Conservation (phyloP, 75 land plant genomes). For the Pinus taeda region DNA sequence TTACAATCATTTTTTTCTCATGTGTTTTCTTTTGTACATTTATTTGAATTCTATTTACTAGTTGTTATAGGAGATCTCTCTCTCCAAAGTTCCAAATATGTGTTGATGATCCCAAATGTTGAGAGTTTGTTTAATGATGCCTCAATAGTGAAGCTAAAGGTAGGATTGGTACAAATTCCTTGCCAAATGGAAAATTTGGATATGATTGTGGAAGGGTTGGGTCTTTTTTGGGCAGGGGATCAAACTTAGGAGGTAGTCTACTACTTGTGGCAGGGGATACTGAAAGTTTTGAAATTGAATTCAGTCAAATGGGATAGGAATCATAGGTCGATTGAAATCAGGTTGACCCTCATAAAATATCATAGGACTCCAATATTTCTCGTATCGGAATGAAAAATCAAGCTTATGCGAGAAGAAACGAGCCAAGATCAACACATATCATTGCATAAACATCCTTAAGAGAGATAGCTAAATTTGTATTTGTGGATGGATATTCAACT, state of each 20-base stretch:
- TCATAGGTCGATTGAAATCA: slow-evolving; percentile 25
- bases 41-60: too few species aligned
- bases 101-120: too few species aligned
- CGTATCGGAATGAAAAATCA: slow-evolving; percentile 48
- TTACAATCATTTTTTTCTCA: not conserved
- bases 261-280: slow-evolving; percentile 47
- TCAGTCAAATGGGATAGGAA: slow-evolving; percentile 28
- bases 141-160: slow-evolving; percentile 68
- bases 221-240: slow-evolving; percentile 29
- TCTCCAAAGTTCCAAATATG: too few species aligned
- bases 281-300: slow-evolving; percentile 16
- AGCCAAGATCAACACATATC: slow-evolving; percentile 52
- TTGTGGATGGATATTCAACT: slow-evolving; percentile 23
- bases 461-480: slow-evolving; percentile 21
- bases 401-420: slow-evolving; percentile 73
- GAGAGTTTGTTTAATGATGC: too few species aligned
- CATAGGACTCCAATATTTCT: slow-evolving; percentile 41
- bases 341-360: slow-evolving; percentile 32
- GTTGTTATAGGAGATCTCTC: too few species aligned
- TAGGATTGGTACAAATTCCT: slow-evolving; percentile 45
- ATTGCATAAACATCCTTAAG: not conserved
- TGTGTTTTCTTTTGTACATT: too few species aligned
- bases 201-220: slow-evolving; percentile 59
- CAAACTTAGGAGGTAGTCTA: slow-evolving; percentile 52
- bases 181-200: slow-evolving; percentile 63